Evolutionary conservation across 2,329 filamentous ascomycete species (phyloP).

Genomic region (Colletotrichum somersetense): DNA sequence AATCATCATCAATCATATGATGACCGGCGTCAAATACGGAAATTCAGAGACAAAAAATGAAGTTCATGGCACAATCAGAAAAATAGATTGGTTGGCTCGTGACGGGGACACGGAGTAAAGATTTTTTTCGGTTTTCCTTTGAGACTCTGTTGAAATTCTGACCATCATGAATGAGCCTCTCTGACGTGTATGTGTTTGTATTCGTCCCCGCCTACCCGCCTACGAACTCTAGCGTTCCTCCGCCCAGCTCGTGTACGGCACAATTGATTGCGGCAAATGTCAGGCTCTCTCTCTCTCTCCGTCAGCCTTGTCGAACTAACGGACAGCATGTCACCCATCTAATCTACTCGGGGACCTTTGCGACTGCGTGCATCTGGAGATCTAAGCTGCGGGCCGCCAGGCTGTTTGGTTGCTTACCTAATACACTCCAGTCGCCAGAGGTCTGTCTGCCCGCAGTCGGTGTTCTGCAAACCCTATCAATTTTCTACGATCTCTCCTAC

Average conservation of each 20-base stretch:
- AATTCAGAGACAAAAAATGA: slow-evolving; percentile 64
- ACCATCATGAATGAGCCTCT: slow-evolving; percentile 18
- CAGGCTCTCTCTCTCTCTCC: not conserved
- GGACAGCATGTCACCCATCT: slow-evolving; percentile 10
- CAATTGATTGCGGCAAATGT: not conserved
- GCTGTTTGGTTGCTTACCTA: slow-evolving; percentile 53
- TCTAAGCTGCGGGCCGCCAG: slow-evolving; percentile 5
- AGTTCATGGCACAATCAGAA: slow-evolving; percentile 48
- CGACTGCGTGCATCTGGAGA: slow-evolving; percentile 24
- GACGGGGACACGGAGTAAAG: slow-evolving; percentile 42
- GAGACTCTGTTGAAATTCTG: slow-evolving; percentile 34
- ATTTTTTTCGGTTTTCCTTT: slow-evolving; percentile 33
- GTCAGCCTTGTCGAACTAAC: slow-evolving; percentile 12
- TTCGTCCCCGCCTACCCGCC: not conserved
- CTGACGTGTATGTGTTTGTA: slow-evolving; percentile 2
- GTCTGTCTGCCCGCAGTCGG: slow-evolving; percentile 47
- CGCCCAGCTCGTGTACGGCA: not conserved
- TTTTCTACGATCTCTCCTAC: slow-evolving; percentile 53
- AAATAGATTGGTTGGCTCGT: slow-evolving; percentile 43
- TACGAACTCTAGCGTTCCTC: not conserved
- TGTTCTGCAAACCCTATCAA: slow-evolving; percentile 58
- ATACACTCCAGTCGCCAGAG: slow-evolving; percentile 54
- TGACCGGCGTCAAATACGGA: slow-evolving; percentile 76
- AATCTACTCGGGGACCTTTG: not conserved
- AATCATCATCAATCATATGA: slow-evolving; percentile 62